Percentiles rank a stretch among this genome's conserved stretches.
phyloP scores from a whole-genome alignment of 2,329 filamentous ascomycete species.

The Sclerotinia borealis region DNA sequence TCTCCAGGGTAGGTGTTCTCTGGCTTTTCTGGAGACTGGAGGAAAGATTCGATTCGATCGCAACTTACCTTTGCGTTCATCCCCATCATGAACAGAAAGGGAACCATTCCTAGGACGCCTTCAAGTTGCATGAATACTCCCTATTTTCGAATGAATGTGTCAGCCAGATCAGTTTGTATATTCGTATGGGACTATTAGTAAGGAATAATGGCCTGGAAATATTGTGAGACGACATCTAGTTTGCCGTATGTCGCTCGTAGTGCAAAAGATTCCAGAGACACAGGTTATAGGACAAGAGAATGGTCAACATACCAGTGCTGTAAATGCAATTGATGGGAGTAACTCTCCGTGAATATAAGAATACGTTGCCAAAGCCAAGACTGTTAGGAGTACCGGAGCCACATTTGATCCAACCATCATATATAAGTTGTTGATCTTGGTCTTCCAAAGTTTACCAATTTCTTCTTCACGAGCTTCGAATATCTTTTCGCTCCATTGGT shows the following conservation, averaged over 20 bases:
- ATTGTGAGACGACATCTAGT: too few relatives aligned
- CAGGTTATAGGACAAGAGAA: not conserved
- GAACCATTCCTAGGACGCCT: conserved; percentile 59
- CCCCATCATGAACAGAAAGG: conserved; percentile 61
- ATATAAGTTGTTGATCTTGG: conserved; percentile 17
- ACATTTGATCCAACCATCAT: conserved; percentile 51
- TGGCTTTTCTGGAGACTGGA: conserved; percentile 57
- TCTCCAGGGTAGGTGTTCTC: conserved; percentile 49
- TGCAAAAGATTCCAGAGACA: not conserved
- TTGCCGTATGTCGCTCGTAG: not conserved
- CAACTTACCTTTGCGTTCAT: conserved; percentile 69
- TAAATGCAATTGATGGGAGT: conserved; percentile 70
- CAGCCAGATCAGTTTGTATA: not conserved
- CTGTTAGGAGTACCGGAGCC: conserved; percentile 66
- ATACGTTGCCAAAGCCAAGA: conserved; percentile 62
- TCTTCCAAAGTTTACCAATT: conserved; percentile 54
- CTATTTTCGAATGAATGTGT: not conserved
- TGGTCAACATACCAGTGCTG: conserved; percentile 46
- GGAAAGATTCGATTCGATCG: conserved; percentile 62
- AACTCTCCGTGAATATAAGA: conserved; percentile 56
- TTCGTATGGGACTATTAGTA: not conserved
- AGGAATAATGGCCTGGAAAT: too few relatives aligned
- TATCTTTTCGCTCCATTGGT: conserved; percentile 66
- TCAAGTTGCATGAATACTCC: conserved; percentile 67
- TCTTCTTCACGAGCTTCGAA: conserved; percentile 58